Evolutionary conservation across 1,284 basidiomycete genomes (phyloP), one percentile per base, ranked within the genome.

Genomic region (Melampsora occidentalis): DNA sequence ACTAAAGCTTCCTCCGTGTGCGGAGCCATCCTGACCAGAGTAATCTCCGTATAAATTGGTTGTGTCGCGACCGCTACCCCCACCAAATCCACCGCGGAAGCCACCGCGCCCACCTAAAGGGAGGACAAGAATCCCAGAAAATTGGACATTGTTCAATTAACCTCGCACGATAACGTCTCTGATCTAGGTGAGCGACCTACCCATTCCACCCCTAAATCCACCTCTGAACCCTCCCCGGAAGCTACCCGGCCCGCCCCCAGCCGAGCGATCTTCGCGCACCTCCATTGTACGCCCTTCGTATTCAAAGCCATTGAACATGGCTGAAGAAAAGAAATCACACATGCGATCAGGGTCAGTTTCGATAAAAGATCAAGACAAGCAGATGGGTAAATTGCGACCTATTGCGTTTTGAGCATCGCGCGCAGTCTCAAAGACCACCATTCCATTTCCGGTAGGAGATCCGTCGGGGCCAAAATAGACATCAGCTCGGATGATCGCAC

Each of bases 211-310:
- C 63, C 77, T 77, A 59, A 78, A 80, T 22, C 80, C 80, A 5
- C 79, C 80, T 22, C 53, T 57, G 65, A 69, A 75, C 10, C 76
- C 79, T 73, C 87, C 84, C 64, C 85, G 82, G 46, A 87, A 83
- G 5, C 86, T 85, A 66, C 86, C 67, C 39, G 59, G 10, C 49
- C 80, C 80, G 20, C 85, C 84, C 31, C 79, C 80, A 14, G 81
- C 81, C 61, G 80, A 79, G 65, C 80, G 80, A 75, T 82, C 93
- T 87, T 95, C 93, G 79, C 93, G 90, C 53, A 97, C 94, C 86
- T 97, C 94, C 31, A 97, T 88, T 0, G 89, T 88, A 71, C 91
- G 91, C 20, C 93, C 93, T 82, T 94, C 94, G 92, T 93, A 96
- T 78, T 96, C 93, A 81, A 91, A 95, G 39, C 93, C 93, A 79